phyloP scores from a whole-genome alignment of 1,139 yeast genomes.

The Barnettozyma hawaiiensis region DNA sequence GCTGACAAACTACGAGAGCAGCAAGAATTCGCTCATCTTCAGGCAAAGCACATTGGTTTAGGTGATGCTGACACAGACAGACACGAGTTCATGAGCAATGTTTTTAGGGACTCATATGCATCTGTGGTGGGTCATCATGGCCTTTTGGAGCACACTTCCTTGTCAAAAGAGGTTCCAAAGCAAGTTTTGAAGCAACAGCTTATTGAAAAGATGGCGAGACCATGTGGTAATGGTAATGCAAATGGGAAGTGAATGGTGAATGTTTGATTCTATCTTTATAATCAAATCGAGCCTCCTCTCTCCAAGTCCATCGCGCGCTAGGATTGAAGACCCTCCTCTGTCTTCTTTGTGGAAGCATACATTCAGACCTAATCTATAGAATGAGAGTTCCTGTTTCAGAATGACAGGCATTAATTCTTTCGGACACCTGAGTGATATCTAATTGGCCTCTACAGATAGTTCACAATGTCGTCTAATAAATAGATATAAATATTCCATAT shows the following conservation, averaged over 20 bases:
- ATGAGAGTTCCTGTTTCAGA: too few species aligned
- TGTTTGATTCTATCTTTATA: too few species aligned
- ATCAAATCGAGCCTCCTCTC: too few species aligned
- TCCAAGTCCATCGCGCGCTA: too few species aligned
- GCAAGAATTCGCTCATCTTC: conserved; percentile 55
- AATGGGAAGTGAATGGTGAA: neutral
- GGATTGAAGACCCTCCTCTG: too few species aligned
- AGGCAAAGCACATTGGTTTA: conserved; percentile 60
- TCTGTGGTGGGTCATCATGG: conserved; percentile 67
- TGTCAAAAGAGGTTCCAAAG: conserved; percentile 54
- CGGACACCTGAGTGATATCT: too few species aligned
- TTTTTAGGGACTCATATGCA: conserved; percentile 70
- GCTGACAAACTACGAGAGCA: conserved; percentile 67
- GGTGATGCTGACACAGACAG: conserved; percentile 67
- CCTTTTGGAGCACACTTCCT: conserved; percentile 58
- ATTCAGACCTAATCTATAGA: too few species aligned
- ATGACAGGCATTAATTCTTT: too few species aligned
- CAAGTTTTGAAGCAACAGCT: conserved; percentile 43
- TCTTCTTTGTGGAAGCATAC: too few species aligned
- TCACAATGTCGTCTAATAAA: too few species aligned
- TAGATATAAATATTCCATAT: too few species aligned
- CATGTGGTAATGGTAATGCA: conserved; percentile 27
- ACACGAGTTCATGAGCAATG: conserved; percentile 52
- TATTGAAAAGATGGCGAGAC: conserved; percentile 56
- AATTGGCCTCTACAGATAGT: too few species aligned